Conservation (phyloP, 768 basidiomycete genomes). For the Podaxis sp. region DNA sequence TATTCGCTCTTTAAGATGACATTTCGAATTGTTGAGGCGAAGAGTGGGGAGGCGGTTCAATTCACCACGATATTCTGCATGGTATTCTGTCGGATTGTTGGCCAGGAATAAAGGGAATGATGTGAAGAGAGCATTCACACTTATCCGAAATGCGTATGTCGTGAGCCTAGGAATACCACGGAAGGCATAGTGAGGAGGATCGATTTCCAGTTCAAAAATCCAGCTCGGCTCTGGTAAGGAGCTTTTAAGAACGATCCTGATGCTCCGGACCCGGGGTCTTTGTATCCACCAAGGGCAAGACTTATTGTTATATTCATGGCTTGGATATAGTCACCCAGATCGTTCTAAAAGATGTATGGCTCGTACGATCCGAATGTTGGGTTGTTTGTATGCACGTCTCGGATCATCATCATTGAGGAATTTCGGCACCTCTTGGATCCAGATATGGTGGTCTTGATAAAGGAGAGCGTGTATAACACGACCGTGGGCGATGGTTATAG, state of each 20-base stretch:
- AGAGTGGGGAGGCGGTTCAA: slow-evolving; percentile 16
- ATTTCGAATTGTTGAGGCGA: neutral
- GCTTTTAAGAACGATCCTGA: slow-evolving; percentile 18
- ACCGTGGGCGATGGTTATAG: slow-evolving; percentile 28
- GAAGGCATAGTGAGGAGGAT: neutral
- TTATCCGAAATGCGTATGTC: slow-evolving; percentile 21
- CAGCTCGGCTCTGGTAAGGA: slow-evolving; percentile 24
- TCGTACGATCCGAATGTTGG: slow-evolving; percentile 25
- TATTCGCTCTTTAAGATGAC: neutral
- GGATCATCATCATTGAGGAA: slow-evolving; percentile 27
- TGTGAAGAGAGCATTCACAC: slow-evolving; percentile 16
- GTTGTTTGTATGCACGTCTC: slow-evolving; percentile 25
- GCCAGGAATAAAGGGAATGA: slow-evolving; percentile 23
- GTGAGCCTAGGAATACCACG: neutral
- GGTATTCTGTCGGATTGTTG: slow-evolving; percentile 25
- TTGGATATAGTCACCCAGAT: neutral
- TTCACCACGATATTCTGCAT: slow-evolving; percentile 25
- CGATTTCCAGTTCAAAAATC: slow-evolving; percentile 20
- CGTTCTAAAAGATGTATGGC: slow-evolving; percentile 11
- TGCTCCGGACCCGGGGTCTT: slow-evolving; percentile 14
- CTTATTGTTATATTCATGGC: neutral
- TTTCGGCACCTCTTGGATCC: slow-evolving; percentile 24
- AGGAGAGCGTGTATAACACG: slow-evolving; percentile 28
- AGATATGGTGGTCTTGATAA: slow-evolving; percentile 19
- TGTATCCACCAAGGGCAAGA: slow-evolving; percentile 13